Conservation (phyloP, 768 basidiomycete species). For the Clitopilus passeckerianus region DNA sequence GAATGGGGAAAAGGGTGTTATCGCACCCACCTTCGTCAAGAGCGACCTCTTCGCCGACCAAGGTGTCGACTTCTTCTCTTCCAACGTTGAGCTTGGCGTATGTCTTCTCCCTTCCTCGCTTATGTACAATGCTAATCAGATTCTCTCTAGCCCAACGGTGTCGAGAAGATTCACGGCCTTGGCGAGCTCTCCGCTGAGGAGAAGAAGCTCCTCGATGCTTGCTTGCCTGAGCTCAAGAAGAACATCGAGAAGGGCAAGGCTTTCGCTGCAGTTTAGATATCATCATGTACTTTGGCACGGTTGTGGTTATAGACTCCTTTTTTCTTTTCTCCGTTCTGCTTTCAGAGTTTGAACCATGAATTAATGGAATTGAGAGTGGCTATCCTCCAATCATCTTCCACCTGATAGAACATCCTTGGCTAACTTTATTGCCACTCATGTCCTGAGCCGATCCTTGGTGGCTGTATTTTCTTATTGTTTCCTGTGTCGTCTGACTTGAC, state of each 20-base stretch:
- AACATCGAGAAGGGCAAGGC: conserved; percentile 95
- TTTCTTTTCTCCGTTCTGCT: neutral
- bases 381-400: too few relatives aligned
- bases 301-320: neutral
- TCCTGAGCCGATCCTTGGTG: too few relatives aligned
- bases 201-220: conserved; percentile 80
- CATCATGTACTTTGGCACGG: neutral
- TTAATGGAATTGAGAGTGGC: too few relatives aligned
- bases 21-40: conserved; percentile 86
- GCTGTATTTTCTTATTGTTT: too few relatives aligned
- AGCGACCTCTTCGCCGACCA: conserved; percentile 79
- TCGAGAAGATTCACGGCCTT: conserved; percentile 87
- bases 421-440: too few relatives aligned
- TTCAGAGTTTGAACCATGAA: neutral
- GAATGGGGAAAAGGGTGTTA: conserved; percentile 83
- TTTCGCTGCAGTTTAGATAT: conserved; percentile 45
- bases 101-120: conserved; percentile 23
- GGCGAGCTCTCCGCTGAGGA: conserved; percentile 79
- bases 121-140: conserved; percentile 3
- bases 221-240: conserved; percentile 91
- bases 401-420: too few relatives aligned
- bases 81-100: conserved; percentile 92
- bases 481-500: too few relatives aligned
- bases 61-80: conserved; percentile 94
- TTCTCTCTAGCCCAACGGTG: conserved; percentile 63